Conservation (phyloP, 108 stramenopile species). For the Pseudonitzschia multistriata region DNA sequence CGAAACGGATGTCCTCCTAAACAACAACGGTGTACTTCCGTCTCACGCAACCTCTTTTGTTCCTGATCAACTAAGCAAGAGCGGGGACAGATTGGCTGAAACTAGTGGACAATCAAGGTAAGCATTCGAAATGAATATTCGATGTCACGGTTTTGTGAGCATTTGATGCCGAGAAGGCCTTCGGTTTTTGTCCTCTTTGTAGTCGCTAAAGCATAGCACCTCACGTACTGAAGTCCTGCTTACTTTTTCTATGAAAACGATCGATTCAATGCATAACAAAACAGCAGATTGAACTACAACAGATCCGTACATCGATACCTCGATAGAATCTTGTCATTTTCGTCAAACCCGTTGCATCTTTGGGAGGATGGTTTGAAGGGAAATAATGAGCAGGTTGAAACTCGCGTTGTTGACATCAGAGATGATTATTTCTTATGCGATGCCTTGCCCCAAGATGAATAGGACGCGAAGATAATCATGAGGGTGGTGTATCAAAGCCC, state of each 20-base stretch:
- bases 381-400: background rate
- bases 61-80: background rate
- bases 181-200: too few species aligned
- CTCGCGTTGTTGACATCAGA: background rate
- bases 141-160: too few species aligned
- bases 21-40: background rate
- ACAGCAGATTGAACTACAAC: conserved; percentile 2
- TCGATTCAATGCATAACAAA: background rate
- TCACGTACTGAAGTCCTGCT: background rate
- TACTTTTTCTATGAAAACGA: conserved; percentile 4
- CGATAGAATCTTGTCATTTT: conserved; percentile 9
- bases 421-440: background rate
- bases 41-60: background rate
- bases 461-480: conserved; percentile 26
- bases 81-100: too few species aligned
- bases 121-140: too few species aligned
- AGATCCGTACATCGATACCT: background rate
- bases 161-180: too few species aligned
- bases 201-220: too few species aligned
- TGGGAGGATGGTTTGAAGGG: background rate
- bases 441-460: conserved; percentile 7
- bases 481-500: conserved; percentile 24
- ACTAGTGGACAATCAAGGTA: conserved; percentile 6
- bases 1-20: conserved; percentile 18
- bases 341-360: conserved; percentile 3